A percentile compares a stretch with the other conserved stretches of the same genome.
These are phyloP conservation scores for Cryptosporidium sp. DNA, from an alignment of 169 alveolate genomes.

Conservation along the genomic window DNA sequence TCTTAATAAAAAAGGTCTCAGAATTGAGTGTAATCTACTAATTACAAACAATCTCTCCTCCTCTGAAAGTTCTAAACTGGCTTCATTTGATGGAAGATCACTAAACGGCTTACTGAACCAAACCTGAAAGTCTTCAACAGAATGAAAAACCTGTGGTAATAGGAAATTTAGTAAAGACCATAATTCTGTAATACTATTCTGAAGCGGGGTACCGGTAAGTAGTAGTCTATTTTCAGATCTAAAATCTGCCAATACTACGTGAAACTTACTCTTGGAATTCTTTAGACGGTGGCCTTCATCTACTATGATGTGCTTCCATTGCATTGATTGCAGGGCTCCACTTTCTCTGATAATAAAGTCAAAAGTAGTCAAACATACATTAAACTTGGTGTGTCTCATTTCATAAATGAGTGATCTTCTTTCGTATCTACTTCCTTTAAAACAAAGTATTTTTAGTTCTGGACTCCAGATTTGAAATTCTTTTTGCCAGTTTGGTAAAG, in stretches of 20 bases:
- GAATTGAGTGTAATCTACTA: conserved; percentile 90
- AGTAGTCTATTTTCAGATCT: conserved; percentile 80
- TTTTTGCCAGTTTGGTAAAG: conserved; percentile 93
- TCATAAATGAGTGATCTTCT: conserved; percentile 56
- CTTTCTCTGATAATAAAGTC: conserved; percentile 77
- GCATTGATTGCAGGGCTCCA: conserved; percentile 41
- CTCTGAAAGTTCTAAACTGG: conserved; percentile 84
- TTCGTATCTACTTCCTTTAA: conserved; percentile 81
- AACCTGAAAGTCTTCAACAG: conserved; percentile 92
- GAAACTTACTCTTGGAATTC: conserved; percentile 86
- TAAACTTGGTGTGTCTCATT: conserved; percentile 73
- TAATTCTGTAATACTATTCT: conserved; percentile 89
- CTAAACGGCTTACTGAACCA: conserved; percentile 92
- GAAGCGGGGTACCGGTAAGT: conserved; percentile 92
- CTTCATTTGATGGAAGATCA: conserved; percentile 85
- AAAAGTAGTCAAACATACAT: conserved; percentile 79
- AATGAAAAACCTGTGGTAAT: conserved; percentile 89
- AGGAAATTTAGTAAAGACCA: conserved; percentile 91
- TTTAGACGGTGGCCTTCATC: conserved; percentile 94
- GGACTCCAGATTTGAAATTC: conserved; percentile 96
- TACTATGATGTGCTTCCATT: conserved; percentile 91
- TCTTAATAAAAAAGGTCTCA: conserved; percentile 91
- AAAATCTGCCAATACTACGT: conserved; percentile 60
- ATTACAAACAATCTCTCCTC: conserved; percentile 90
- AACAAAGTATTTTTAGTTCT: conserved; percentile 85